Base-by-base conservation (phyloP, 345 rosid genomes). In the Eutrema yunnanense region DNA sequence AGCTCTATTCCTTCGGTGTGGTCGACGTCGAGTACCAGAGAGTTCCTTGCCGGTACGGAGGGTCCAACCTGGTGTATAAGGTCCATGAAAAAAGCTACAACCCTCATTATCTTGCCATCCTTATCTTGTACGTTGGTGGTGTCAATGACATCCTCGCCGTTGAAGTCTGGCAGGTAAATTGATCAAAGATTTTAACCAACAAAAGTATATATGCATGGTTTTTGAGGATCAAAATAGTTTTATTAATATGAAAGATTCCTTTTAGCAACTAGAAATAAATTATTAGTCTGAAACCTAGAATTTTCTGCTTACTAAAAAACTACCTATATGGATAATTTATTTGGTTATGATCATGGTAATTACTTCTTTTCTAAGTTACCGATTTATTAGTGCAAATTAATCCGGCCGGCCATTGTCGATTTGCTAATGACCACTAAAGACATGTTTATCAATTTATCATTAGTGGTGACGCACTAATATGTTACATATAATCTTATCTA, bases 21-120 rank as follows among this genome's bases (percentile, higher is more conserved):
- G 96, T 91, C 3, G 86, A 85, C 3, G 71, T 94, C 0, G 92
- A 94, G 73, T 94, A 80, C 82, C 80, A 81, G 50, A 81, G 97
- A 72, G 55, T 88, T 51, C 82, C 97, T 10, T 94, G 97, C 81
- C 66, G 19, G 8, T 89, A 82, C 75, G 6, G 69, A 4, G 80
- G 85, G 4, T 72, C 79, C 75, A 85, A 88, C 48, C 65, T 88
- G 43, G 49, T 79, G 84, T 51, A 75, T 65, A 94, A 86, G 81
- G 79, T 94, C 71, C 87, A 87, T 49, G 97, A 89, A 70, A 72
- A 76, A 34, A 94, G 97, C 88, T 83, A 29, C 46, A 74, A 63
- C 78, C 88, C 89, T 5, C 65, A 81, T 34, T 88, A 94, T 87
- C 74, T 94, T 46, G 96, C 98, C 32, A 30, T 94, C 2, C 63